Evolutionary conservation across 805 yeast species (phyloP), one percentile per base, ranked within the genome.

Genomic region (Metschnikowia dekortorum): DNA sequence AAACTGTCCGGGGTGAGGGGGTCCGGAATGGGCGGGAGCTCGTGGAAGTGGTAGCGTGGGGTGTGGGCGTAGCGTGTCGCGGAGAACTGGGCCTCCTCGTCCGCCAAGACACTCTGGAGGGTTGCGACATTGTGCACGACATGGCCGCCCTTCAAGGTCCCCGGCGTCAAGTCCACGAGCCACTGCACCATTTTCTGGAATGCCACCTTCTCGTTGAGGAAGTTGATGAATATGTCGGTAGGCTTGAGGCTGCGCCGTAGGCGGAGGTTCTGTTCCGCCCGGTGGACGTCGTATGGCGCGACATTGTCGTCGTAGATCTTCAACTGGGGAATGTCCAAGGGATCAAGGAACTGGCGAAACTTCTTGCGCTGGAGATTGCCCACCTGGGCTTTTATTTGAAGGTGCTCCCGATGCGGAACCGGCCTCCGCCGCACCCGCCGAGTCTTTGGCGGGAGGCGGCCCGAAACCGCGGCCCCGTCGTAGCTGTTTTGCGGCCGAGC

Each of bases 181-280:
- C 61, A 53, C 30, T 61, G 63, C 52, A 71, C 53, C 73, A 73
- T 69, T 43, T 59, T 59, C 29, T 65, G 61, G 51, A 70, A 73
- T 4, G 47, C 18, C n/a, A 51, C 52, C 35, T 73, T 62, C 29
- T 67, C 69, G 37, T 61, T 58, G 8, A 69, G 57, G 43, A 64
- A 66, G 32, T 56, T 52, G 35, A 62, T 58, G 48, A 65, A 64
- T 11, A 57, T 56, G 44, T 55, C 59, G 18, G 49, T 50, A 13
- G 59, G 56, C 26, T 61, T 56, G 11, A 49, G 37, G 46, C 56
- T 56, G 39, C 34, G 48, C 42, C 58, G 62, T 16, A 56, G 32
- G 22, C 52, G 53, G 69, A 74, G 67, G 39, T 66, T 66, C 9
- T 47, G 46, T 13, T 47, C 56, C 1, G 76, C 75, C 10, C 48